phyloP scores from a whole-genome alignment of 108 stramenopile genomes.

The Bacterosira constricta region DNA sequence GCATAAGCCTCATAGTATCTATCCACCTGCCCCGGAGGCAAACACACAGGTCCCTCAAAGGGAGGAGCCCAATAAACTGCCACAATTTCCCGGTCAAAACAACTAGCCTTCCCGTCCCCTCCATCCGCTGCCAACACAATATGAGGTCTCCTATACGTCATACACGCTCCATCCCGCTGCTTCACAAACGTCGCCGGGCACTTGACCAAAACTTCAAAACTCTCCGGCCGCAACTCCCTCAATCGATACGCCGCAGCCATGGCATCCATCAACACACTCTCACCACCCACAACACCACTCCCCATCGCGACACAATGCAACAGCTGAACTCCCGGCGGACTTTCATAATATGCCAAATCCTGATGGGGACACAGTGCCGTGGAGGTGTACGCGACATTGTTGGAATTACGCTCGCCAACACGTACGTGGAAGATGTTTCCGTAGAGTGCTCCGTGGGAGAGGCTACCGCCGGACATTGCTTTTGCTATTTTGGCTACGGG shows the following conservation, averaged over 20 bases:
- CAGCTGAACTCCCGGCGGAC: conserved; percentile 74
- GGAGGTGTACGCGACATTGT: conserved; percentile 79
- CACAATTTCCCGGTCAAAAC: conserved; percentile 56
- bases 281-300: conserved; percentile 56
- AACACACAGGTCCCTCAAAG: conserved; percentile 76
- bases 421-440: conserved; percentile 79
- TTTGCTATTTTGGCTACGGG: conserved; percentile 60
- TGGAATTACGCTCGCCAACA: conserved; percentile 45
- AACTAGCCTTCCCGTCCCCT: background rate
- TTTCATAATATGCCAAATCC: conserved; percentile 86
- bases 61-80: conserved; percentile 80
- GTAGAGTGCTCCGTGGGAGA: conserved; percentile 84
- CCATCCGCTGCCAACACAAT: conserved; percentile 54
- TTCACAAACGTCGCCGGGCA: conserved; percentile 77
- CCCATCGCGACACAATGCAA: conserved; percentile 66
- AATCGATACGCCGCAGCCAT: conserved; percentile 79
- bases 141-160: conserved; percentile 72
- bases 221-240: conserved; percentile 55
- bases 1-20: conserved; percentile 69
- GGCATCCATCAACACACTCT: conserved; percentile 74
- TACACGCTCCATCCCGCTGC: conserved; percentile 74
- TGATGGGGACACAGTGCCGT: conserved; percentile 69
- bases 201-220: conserved; percentile 60
- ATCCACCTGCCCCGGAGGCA: conserved; percentile 45
- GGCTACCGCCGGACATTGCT: conserved; percentile 52